Base-by-base conservation (phyloP, 768 basidiomycete genomes). In the Epithele typhae region DNA sequence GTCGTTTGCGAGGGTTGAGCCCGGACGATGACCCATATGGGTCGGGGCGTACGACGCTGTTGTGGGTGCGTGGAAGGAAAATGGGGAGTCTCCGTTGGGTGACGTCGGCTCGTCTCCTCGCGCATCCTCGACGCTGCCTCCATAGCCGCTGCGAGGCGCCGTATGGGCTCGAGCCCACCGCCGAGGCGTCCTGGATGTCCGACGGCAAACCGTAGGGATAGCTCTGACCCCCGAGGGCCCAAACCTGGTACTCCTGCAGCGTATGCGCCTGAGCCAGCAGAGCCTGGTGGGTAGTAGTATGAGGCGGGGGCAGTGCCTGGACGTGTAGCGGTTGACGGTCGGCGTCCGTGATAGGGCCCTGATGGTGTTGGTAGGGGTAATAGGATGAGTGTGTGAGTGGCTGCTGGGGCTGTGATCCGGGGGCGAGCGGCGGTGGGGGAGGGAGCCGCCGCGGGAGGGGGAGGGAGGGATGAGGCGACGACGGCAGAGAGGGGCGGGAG, bases 401-500 rank as follows among this genome's bases (percentile, higher is more conserved):
- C 40, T 62, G 64, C 51, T 66, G 63, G n/a, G n/a, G n/a, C 50
- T 65, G 64, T 64, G 45, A 56, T 19, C 70, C 49, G 64, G 62
- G 48, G 59, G 59, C 52, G 74, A 59, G 68, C 74, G 56, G 43
- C 25, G 50, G 54, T 62, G 37, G 67, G 69, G 61, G 59, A 63
- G 55, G 11, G 50, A 67, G 43, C 64, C 70, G 54, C 69, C 68
- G 49, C 62, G 63, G 45, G 63, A 54, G 55, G 58, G 54, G 56
- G 41, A 52, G 58, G 49, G 80, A 82, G 70, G 64, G 81, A 72
- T 62, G 80, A 71, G 82, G 83, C 74, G 84, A 87, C 75, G 81
- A 87, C 74, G 67, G 79, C 72, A 71, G 81, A 63, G 83, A 85
- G 79, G 46, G 83, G 82, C 54, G 83, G 82, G 80, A 85, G 81